Evolutionary conservation across 2,329 filamentous ascomycete species (phyloP), one percentile per base, ranked within the genome.

Genomic region (Fusarium paranaense): DNA sequence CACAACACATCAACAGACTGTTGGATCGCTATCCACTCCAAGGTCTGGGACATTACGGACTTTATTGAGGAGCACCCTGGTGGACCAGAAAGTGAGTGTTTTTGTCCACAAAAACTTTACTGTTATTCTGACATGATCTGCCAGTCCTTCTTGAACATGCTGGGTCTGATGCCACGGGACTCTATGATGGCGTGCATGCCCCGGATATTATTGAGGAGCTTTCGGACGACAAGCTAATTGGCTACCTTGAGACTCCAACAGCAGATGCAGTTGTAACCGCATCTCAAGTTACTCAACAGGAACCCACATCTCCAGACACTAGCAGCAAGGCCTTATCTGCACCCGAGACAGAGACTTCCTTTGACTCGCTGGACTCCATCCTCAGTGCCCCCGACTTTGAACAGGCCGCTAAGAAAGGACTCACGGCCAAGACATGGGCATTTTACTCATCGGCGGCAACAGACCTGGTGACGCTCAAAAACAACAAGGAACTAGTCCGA

Each of bases 21-120:
- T 76, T 94, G 92, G 92, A 88, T 94, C 67, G 91, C 93, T 20
- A 87, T 94, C 25, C 88, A 93, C 79, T 88, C 88, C 54, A 87
- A 89, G 76, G 90, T 94, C 32, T 94, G 92, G 86, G 91, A 94
- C 79, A 83, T 94, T 57, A 92, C 91, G 4, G 87, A 90, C 3
- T 94, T 94, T 75, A 85, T 92, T 18, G 74, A 79, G 30, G 76
- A 80, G 45, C 83, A 85, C 42, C 83, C 83, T 1, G 83, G 83
- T 11, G 83, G 83, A 2, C 72, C 79, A 6, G 77, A 69, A 81
- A 82, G 81, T 80, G 60, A 65, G 76, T 66, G 7, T 54, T 32
- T 18, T 25, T 32, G 9, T 11, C 14, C 3, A 35, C 32, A 22
- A n/a, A 13, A 38, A 2, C 5, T 3, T 13, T 22, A 32, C 22